These are phyloP conservation scores for Didymella pomorum DNA, from an alignment of 2,329 filamentous ascomycete genomes.

Conservation along the genomic window DNA sequence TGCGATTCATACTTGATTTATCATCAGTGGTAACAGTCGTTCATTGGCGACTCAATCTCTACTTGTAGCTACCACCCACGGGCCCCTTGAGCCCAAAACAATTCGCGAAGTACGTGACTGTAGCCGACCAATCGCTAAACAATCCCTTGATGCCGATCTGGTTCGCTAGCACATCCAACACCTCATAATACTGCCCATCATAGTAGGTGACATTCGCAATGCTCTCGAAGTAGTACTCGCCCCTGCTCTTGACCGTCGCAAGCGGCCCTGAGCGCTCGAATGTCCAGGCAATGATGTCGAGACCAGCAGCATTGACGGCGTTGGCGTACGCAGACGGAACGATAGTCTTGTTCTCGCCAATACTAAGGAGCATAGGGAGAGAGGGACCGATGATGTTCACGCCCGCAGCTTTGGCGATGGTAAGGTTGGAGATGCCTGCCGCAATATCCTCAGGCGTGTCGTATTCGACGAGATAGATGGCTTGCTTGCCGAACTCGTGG, in stretches of 20 bases:
- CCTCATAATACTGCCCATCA: slow-evolving; percentile 70
- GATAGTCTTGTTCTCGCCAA: slow-evolving; percentile 58
- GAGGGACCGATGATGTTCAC: slow-evolving; percentile 69
- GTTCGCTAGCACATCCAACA: slow-evolving; percentile 67
- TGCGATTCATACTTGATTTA: not conserved
- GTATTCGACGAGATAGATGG: slow-evolving; percentile 68
- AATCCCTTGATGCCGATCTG: slow-evolving; percentile 68
- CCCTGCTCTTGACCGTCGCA: slow-evolving; percentile 50
- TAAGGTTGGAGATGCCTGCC: slow-evolving; percentile 62
- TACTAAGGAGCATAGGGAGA: slow-evolving; percentile 64
- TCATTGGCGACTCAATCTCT: not conserved
- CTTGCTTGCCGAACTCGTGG: slow-evolving; percentile 66
- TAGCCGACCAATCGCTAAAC: slow-evolving; percentile 72
- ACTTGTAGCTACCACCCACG: slow-evolving; percentile 25
- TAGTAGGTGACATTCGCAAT: slow-evolving; percentile 63
- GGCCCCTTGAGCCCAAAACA: slow-evolving; percentile 61
- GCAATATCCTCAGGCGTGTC: slow-evolving; percentile 59
- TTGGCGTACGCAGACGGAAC: slow-evolving; percentile 69
- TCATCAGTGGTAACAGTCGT: not conserved
- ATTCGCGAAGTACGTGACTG: slow-evolving; percentile 73
- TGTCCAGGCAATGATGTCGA: slow-evolving; percentile 72
- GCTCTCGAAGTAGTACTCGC: slow-evolving; percentile 50
- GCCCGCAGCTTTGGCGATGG: slow-evolving; percentile 62
- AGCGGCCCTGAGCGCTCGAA: slow-evolving; percentile 70
- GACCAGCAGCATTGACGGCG: slow-evolving; percentile 64